A percentile compares a stretch with the other conserved stretches of the same genome.
Conservation (phyloP, 164 flowering plant genomes). For the Chloranthus sessilifolius region DNA sequence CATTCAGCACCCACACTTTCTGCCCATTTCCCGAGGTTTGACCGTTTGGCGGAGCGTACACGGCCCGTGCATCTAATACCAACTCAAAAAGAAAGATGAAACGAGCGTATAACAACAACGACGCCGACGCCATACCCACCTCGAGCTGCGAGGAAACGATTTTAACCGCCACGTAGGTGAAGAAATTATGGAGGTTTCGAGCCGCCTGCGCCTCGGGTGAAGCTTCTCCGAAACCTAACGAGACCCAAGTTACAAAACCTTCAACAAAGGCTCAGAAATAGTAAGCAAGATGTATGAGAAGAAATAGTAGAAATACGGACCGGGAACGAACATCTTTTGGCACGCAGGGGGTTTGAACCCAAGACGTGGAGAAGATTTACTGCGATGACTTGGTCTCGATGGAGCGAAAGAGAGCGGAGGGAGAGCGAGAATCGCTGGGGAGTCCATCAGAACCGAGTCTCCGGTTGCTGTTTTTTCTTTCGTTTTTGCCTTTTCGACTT, state of each 20-base stretch:
- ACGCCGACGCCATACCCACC: too few relatives aligned
- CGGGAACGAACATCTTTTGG: slow-evolving; percentile 87
- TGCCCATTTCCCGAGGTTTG: too few relatives aligned
- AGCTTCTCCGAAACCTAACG: slow-evolving; percentile 94
- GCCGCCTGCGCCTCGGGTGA: slow-evolving; percentile 93
- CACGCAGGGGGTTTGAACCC: slow-evolving; percentile 35
- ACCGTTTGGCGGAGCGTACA: too few relatives aligned
- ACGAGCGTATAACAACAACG: too few relatives aligned
- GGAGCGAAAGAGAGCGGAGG: slow-evolving; percentile 27
- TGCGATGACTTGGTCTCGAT: slow-evolving; percentile 23
- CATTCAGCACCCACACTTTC: too few relatives aligned
- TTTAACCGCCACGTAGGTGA: slow-evolving; percentile 80
- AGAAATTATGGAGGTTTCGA: slow-evolving; percentile 66
- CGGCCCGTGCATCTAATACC: too few relatives aligned
- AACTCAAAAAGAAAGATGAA: too few relatives aligned
- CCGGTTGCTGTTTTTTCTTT: too few relatives aligned
- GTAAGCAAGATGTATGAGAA: neutral
- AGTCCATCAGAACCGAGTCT: too few relatives aligned
- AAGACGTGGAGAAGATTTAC: slow-evolving; percentile 20
- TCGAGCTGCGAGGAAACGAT: slow-evolving; percentile 81
- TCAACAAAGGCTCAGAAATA: neutral
- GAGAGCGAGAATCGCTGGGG: slow-evolving; percentile 22
- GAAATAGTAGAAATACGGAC: slow-evolving; percentile 28
- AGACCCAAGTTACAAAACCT: too few relatives aligned
- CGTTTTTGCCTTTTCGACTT: too few relatives aligned